phyloP scores from a whole-genome alignment of 352 stramenopile genomes.

The Phytophthora podocarpi region DNA sequence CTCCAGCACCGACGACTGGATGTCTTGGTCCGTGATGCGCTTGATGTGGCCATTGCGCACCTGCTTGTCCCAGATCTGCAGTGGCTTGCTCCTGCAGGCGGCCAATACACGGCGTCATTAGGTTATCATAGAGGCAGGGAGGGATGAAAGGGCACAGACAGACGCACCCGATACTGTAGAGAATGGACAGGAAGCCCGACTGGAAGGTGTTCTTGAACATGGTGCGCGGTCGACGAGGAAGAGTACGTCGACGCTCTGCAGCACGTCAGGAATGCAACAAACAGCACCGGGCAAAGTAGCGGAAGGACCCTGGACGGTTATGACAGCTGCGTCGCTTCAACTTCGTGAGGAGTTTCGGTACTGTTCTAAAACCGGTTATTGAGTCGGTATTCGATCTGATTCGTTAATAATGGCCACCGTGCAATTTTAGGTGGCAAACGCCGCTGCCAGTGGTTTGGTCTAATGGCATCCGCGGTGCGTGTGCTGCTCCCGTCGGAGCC shows the following conservation, averaged over 20 bases:
- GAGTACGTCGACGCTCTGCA: background rate
- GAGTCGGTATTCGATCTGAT: too few species aligned
- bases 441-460: background rate
- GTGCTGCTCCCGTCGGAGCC: constrained; percentile 8
- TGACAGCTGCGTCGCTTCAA: constrained; percentile 14
- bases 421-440: too few species aligned
- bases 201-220: constrained; percentile 99
- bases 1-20: constrained; percentile 97
- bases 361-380: too few species aligned
- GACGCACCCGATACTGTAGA: constrained; percentile 95
- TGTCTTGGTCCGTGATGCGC: constrained; percentile 97
- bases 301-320: constrained; percentile 19
- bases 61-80: constrained; percentile 99
- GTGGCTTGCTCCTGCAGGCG: constrained; percentile 91
- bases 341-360: constrained; percentile 16
- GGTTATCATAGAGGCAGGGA: background rate
- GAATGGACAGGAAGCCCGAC: constrained; percentile 97
- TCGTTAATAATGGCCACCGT: background rate
- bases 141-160: background rate
- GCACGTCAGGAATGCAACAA: constrained; percentile 2
- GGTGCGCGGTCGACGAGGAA: background rate
- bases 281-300: background rate
- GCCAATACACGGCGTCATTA: background rate
- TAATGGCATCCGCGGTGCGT: constrained; percentile 15
- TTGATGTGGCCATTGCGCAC: constrained; percentile 99